Base-by-base conservation (phyloP, 1,139 yeast species). In the Debaryomyces psychrophilus region DNA sequence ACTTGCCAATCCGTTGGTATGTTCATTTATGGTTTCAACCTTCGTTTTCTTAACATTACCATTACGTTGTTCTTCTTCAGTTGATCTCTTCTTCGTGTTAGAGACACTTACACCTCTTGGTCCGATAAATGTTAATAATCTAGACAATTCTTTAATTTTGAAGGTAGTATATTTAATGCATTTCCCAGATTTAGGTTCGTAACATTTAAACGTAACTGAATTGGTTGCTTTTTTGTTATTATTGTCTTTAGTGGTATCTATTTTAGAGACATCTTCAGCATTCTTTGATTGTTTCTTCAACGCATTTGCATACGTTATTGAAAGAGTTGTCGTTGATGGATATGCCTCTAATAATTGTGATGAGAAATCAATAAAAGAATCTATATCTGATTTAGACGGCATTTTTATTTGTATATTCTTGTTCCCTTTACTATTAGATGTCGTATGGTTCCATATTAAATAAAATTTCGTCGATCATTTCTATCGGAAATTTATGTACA, bases 81-180 rank as follows among this genome's bases (percentile, higher is more conserved):
- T 27, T 7, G 44, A 18, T 36, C 49, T 45, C 33, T 53, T 54
- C 36, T 50, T 48, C 12, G 51, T 50, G 39, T 62, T 60, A 8
- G 68, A 55, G 31, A 71, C 59, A 51, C 68, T 76, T 12, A 87
- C 87, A 2, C 95, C 93, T 50, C 80, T 76, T 3, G 97, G 97
- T 0, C 97, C 97, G 44, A 90, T 62, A n/a, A 92, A 90, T 33
- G 89, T 82, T 62, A 90, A 69, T 27, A 92, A 64, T 57, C 93
- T 79, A 14, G 93, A 85, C 36, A 92, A 78, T 62, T 90, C 97
- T 64, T 90, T 90, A 41, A 77, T 68, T 57, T 85, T 85, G 51
- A 71, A 69, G 0, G 96, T 83, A 48, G 75, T 76, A 58, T 77
- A 81, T 53, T 78, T 78, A 63, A 87, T 79, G 47, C 87, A 77